A percentile compares a stretch with the other conserved stretches of the same genome.
These are phyloP conservation scores for Chamaenerion angustifolium DNA, from an alignment of 345 rosid genomes.

Conservation along the genomic window DNA sequence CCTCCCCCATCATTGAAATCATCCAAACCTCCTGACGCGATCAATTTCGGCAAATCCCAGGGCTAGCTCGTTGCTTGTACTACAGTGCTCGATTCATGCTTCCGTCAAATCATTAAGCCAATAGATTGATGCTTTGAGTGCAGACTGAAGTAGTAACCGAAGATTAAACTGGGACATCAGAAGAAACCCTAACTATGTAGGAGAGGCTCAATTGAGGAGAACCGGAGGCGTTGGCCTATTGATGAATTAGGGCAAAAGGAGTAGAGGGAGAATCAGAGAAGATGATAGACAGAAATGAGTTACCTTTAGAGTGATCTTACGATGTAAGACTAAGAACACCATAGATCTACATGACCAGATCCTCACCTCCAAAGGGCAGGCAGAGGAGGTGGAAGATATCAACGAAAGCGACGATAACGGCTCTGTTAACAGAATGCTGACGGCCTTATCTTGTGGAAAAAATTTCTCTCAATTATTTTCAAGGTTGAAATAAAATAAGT, in stretches of 20 bases:
- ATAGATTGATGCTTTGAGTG: neutral
- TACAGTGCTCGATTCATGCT: neutral
- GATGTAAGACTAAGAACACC: neutral
- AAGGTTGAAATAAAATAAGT: too few relatives aligned
- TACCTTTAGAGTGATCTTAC: constrained; percentile 1
- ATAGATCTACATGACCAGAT: too few relatives aligned
- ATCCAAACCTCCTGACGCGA: neutral
- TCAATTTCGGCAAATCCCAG: neutral
- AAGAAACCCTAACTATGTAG: too few relatives aligned
- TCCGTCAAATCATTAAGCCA: neutral
- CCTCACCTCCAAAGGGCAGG: neutral
- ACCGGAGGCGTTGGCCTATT: neutral
- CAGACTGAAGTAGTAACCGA: too few relatives aligned
- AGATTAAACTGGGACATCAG: too few relatives aligned
- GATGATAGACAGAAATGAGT: neutral
- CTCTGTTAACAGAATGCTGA: constrained; percentile 4
- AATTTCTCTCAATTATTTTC: too few relatives aligned
- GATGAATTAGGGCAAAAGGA: neutral
- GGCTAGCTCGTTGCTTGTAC: neutral
- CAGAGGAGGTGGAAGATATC: constrained; percentile 1
- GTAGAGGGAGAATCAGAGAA: neutral
- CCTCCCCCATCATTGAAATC: constrained; percentile 28
- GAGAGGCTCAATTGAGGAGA: too few relatives aligned
- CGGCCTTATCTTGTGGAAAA: too few relatives aligned
- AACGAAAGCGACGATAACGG: constrained; percentile 1